Conservation (phyloP, 2,329 filamentous ascomycete genomes). For the Sporothrix inflata region DNA sequence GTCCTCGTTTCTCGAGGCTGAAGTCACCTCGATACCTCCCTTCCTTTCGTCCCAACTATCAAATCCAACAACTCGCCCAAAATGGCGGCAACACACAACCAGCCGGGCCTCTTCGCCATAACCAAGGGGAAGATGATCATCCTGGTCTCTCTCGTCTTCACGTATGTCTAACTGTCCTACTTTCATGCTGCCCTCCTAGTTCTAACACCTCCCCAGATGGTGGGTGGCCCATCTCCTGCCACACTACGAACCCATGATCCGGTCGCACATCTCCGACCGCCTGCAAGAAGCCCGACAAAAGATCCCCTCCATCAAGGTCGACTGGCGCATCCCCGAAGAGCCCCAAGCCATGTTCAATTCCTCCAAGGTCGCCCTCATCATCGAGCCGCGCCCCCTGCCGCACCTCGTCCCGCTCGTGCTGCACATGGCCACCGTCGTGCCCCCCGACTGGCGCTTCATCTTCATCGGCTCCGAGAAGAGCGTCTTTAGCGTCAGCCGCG, state of each 20-base stretch:
- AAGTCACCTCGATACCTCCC: background rate
- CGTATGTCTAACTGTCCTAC: slow-evolving; percentile 40
- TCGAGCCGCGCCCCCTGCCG: slow-evolving; percentile 53
- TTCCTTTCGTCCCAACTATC: slow-evolving; percentile 6
- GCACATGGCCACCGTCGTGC: slow-evolving; percentile 57
- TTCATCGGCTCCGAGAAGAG: slow-evolving; percentile 57
- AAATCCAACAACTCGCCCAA: background rate
- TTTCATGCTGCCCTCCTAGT: background rate
- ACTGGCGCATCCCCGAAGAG: slow-evolving; percentile 43
- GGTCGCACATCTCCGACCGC: slow-evolving; percentile 44
- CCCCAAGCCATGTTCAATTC: slow-evolving; percentile 48
- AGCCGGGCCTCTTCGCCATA: slow-evolving; percentile 38
- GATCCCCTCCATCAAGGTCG: slow-evolving; percentile 47
- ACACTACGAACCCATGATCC: slow-evolving; percentile 49
- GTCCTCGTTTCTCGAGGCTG: background rate
- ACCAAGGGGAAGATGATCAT: slow-evolving; percentile 45
- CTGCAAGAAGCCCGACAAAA: slow-evolving; percentile 47
- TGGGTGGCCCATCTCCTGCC: slow-evolving; percentile 50
- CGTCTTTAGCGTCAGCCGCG: slow-evolving; percentile 49
- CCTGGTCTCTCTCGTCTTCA: slow-evolving; percentile 43
- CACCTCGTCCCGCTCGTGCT: slow-evolving; percentile 55
- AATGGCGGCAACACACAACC: slow-evolving; percentile 33
- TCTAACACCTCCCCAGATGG: slow-evolving; percentile 46
- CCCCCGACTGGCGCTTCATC: slow-evolving; percentile 58
- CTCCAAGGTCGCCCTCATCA: slow-evolving; percentile 57